Base-by-base conservation (phyloP, 31 red algal species). In the Odonthalia washingtoniensis region DNA sequence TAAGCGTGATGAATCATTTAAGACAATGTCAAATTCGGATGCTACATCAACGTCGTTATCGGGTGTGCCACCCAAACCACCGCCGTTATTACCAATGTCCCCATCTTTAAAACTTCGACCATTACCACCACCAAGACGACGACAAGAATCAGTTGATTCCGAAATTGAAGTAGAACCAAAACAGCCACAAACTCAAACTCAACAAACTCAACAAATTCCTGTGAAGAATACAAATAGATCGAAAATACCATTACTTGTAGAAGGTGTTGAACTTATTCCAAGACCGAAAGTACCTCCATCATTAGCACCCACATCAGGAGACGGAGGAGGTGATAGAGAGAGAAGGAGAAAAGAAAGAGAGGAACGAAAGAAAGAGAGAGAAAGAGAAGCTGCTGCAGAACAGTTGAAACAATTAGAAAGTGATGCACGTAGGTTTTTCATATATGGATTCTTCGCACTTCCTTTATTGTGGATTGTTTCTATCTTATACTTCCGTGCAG, bases 391-490 rank as follows among this genome's bases (percentile, higher is more conserved):
- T 30, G 75, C 37, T 4, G 84, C 37, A 65, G 49, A 87, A 1
- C 46, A 41, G 3, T 36, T 40, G 26, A 34, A 76, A 40, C 40
- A 81, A 27, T 65, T 92, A 43, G 90, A 92, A 52, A 92, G 74
- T 43, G 78, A 74, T 66, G 90, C 90, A 42, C 61, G 90, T 24
- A 49, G 90, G 18, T 85, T 92, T 76, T 92, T 73, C 38, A 57
- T 79, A 3, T 38, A 63, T 28, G 90, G 90, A 53, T 92, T 92
- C 64, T 92, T 92, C 70, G 82, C 67, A 5, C 68, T 92, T 4
- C 90, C 90, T 18, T 77, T 92, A 24, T 57, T 92, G 2, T 92
- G 90, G 90, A 72, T 92, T n/a, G 82, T 92, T 31, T 57, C 43
- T 5, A 37, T 92, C 28, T 77, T 92, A 65, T 92, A 92, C 82